Evolutionary conservation across 805 yeast species (phyloP).

Genomic region (Teunomyces lycoperdinae): DNA sequence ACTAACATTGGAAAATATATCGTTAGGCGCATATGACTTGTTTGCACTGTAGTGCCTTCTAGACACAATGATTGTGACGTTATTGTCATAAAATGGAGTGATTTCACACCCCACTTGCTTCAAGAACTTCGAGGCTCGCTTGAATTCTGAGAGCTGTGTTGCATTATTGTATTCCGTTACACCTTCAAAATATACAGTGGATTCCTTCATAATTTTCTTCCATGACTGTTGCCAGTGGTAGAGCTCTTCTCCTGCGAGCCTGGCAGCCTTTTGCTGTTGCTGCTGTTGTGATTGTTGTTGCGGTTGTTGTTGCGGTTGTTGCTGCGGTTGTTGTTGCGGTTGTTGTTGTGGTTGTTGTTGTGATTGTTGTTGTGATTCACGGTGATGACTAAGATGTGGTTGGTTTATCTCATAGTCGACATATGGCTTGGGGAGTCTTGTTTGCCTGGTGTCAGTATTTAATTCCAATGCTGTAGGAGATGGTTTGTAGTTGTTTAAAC

Average conservation of each 20-base stretch:
- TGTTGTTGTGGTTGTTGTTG: neutral
- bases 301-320: neutral
- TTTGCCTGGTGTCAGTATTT: neutral
- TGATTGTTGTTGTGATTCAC: neutral
- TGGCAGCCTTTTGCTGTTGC: conserved; percentile 6
- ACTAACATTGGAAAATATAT: conserved; percentile 64
- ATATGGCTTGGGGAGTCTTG: neutral
- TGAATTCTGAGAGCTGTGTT: conserved; percentile 35
- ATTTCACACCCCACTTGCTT: conserved; percentile 48
- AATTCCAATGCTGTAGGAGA: conserved; percentile 5
- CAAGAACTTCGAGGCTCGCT: conserved; percentile 43
- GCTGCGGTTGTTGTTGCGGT: neutral
- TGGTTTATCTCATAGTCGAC: neutral
- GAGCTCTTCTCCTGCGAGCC: conserved; percentile 46
- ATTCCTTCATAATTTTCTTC: conserved; percentile 57
- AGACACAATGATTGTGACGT: conserved; percentile 73
- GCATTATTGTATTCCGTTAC: conserved; percentile 35
- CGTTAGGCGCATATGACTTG: conserved; percentile 46
- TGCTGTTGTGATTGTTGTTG: neutral
- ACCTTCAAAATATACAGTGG: conserved; percentile 62
- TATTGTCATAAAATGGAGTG: conserved; percentile 49
- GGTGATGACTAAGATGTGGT: neutral
- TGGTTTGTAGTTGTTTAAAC: conserved; percentile 10
- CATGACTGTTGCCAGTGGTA: conserved; percentile 64
- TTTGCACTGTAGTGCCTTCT: conserved; percentile 48